Evolutionary conservation across 306 rosid species (phyloP).

Genomic region (Hippophae tibetana): DNA sequence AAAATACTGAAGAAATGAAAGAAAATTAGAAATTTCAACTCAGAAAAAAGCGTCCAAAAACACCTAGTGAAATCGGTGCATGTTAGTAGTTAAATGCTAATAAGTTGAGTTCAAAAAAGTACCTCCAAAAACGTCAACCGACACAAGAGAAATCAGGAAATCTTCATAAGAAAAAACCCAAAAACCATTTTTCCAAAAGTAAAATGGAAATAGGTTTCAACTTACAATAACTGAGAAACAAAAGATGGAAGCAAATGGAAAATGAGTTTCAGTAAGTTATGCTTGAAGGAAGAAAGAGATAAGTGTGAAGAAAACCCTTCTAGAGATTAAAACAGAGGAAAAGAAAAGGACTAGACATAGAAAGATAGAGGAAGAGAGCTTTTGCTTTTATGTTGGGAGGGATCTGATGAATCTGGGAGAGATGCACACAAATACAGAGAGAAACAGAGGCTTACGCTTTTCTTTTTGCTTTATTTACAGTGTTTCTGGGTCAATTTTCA

Average conservation of each 20-base stretch:
- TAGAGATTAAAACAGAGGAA: constrained; percentile 13
- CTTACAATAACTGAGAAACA: neutral
- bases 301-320: constrained; percentile 3
- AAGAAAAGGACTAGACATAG: neutral
- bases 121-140: constrained; percentile 1
- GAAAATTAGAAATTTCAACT: neutral
- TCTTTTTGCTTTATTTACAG: neutral
- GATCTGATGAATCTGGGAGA: constrained; percentile 69
- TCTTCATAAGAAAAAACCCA: neutral
- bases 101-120: neutral
- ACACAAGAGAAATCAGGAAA: constrained; percentile 9
- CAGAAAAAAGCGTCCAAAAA: neutral
- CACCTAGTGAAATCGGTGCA: constrained; percentile 17
- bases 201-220: neutral
- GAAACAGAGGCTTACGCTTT: neutral
- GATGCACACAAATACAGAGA: constrained; percentile 33
- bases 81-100: neutral
- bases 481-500: neutral
- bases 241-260: neutral
- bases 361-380: constrained; percentile 3
- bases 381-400: constrained; percentile 29
- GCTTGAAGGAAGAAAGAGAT: neutral
- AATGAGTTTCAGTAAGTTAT: constrained; percentile 2
- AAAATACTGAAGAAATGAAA: neutral
- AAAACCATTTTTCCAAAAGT: constrained; percentile 2